Evolutionary conservation across 805 yeast genomes (phyloP).

Genomic region (Tanozyma kutaoensis): DNA sequence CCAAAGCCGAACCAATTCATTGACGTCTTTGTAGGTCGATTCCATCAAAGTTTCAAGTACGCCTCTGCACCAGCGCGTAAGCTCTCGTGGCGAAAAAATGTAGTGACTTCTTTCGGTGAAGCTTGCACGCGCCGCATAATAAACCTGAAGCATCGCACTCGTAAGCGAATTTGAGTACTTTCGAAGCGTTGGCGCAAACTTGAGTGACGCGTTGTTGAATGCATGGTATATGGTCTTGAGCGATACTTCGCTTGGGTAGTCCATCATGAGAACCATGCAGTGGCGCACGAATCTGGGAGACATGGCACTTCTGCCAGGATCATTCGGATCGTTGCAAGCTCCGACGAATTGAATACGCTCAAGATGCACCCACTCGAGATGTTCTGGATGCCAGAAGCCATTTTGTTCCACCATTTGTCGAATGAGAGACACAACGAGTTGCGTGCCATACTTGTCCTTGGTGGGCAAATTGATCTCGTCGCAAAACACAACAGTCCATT

Average conservation of each 20-base stretch:
- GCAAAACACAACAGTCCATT: constrained; percentile 73
- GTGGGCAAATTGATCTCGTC: constrained; percentile 85
- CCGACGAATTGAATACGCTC: constrained; percentile 74
- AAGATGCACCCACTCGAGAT: constrained; percentile 53
- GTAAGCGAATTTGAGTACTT: constrained; percentile 43
- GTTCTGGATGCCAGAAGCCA: constrained; percentile 65
- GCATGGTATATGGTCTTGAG: constrained; percentile 53
- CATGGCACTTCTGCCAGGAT: constrained; percentile 55
- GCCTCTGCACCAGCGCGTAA: constrained; percentile 83
- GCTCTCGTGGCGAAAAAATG: constrained; percentile 78
- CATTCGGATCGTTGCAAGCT: constrained; percentile 86
- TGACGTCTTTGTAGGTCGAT: constrained; percentile 16
- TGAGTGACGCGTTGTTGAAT: constrained; percentile 43
- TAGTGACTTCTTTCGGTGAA: constrained; percentile 47
- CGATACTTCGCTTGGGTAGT: constrained; percentile 59
- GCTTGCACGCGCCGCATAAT: constrained; percentile 24
- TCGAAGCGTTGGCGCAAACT: constrained; percentile 43
- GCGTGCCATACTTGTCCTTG: constrained; percentile 60
- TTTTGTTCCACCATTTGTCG: constrained; percentile 59
- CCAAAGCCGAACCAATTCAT: constrained; percentile 50
- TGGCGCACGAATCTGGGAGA: constrained; percentile 55
- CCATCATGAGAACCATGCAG: constrained; percentile 54
- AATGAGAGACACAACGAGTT: constrained; percentile 53
- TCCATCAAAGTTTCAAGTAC: constrained; percentile 36
- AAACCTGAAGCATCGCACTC: constrained; percentile 54